These are phyloP conservation scores for Fusarium vanettenii DNA, from an alignment of 2,329 filamentous ascomycete species.

Conservation along the genomic window DNA sequence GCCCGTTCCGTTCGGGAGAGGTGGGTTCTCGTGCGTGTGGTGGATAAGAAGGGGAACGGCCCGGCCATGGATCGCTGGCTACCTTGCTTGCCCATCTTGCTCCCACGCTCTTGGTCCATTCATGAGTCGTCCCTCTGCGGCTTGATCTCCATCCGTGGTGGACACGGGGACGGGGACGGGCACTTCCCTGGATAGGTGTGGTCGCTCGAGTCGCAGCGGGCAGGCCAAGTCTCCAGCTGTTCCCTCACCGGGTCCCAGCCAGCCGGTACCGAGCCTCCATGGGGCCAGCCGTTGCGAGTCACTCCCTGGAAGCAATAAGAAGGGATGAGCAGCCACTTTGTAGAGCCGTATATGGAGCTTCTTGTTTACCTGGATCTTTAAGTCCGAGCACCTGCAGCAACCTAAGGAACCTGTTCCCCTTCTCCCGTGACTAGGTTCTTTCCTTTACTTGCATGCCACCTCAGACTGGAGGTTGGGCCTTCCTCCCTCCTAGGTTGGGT, in stretches of 20 bases:
- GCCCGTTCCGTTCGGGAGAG: background rate
- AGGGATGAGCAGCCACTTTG: constrained; percentile 34
- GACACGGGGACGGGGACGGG: constrained; percentile 10
- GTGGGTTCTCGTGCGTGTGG: constrained; percentile 4
- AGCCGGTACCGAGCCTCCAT: constrained; percentile 38
- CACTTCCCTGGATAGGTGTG: constrained; percentile 24
- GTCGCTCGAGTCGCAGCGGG: constrained; percentile 26
- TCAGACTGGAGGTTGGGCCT: constrained; percentile 7
- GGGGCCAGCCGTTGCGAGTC: constrained; percentile 27
- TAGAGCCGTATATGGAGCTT: constrained; percentile 12
- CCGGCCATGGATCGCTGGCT: constrained; percentile 5
- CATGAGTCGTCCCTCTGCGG: constrained; percentile 9
- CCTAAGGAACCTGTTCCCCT: background rate
- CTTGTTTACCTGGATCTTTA: constrained; percentile 2
- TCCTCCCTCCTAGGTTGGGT: background rate
- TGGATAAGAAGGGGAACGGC: background rate
- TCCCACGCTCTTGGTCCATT: background rate
- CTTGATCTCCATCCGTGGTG: constrained; percentile 27
- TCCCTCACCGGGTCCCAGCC: constrained; percentile 41
- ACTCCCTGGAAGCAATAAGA: constrained; percentile 34
- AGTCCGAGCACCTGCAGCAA: constrained; percentile 22
- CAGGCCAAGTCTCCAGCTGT: constrained; percentile 27
- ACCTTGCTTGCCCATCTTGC: constrained; percentile 4
- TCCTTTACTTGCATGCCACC: background rate
- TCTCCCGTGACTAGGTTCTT: background rate